phyloP scores from a whole-genome alignment of 2,329 filamentous ascomycete species.

The Sarocladiaceae sp. region DNA sequence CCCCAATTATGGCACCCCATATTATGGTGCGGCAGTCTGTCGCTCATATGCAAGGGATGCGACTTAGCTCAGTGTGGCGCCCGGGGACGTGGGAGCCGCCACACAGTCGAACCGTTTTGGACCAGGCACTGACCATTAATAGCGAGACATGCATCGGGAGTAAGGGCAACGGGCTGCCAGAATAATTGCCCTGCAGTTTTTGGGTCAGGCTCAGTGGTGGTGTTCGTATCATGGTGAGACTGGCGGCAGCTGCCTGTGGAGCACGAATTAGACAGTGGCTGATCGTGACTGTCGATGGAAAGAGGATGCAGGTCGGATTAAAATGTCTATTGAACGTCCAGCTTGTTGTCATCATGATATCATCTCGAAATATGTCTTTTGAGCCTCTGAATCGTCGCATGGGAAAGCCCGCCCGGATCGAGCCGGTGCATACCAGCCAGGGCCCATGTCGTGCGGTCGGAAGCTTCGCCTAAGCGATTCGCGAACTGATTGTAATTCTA shows the following conservation, averaged over 20 bases:
- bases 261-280: neutral
- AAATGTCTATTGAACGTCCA: too few relatives aligned
- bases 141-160: slow-evolving; percentile 2
- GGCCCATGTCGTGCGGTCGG: neutral
- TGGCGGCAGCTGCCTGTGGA: neutral
- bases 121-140: neutral
- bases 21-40: neutral
- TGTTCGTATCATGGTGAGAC: neutral
- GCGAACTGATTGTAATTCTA: slow-evolving; percentile 5
- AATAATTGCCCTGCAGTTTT: slow-evolving; percentile 1
- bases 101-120: neutral
- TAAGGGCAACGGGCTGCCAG: neutral
- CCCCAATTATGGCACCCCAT: neutral
- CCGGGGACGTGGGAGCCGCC: neutral
- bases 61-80: neutral
- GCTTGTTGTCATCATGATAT: too few relatives aligned
- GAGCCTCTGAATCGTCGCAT: too few relatives aligned
- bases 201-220: neutral
- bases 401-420: neutral
- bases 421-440: neutral
- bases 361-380: too few relatives aligned
- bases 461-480: neutral
- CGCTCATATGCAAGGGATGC: slow-evolving; percentile 4
- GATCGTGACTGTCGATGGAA: neutral
- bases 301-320: neutral